Evolutionary conservation across 2,329 filamentous ascomycete genomes (phyloP).

Genomic region (Botrytis deweyae): DNA sequence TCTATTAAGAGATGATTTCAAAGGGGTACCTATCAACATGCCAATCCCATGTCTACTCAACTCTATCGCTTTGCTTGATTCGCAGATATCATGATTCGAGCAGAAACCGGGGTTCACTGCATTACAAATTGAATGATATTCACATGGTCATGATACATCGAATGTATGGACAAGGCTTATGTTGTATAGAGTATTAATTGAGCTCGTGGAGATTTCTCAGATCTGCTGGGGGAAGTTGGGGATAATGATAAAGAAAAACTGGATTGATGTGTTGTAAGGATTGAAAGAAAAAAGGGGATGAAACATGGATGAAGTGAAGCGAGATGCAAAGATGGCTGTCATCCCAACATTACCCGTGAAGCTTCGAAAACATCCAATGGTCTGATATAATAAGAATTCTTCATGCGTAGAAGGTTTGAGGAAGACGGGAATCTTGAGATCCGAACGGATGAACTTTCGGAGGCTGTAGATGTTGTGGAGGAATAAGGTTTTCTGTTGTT

Average conservation of each 20-base stretch:
- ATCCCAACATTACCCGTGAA: neutral
- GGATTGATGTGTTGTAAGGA: neutral
- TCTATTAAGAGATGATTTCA: neutral
- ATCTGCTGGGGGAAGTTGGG: neutral
- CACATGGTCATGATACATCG: neutral
- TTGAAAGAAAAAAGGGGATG: neutral
- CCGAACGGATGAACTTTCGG: neutral
- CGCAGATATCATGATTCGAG: neutral
- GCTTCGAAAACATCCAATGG: neutral
- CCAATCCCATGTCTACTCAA: neutral
- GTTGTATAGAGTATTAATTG: neutral
- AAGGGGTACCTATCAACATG: neutral
- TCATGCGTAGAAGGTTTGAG: neutral
- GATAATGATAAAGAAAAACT: neutral
- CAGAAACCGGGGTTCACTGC: neutral
- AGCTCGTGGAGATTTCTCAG: neutral
- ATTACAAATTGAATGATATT: neutral
- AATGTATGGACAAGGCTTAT: neutral
- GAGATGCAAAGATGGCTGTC: neutral
- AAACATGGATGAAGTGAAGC: slow-evolving; percentile 18
- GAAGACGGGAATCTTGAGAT: neutral
- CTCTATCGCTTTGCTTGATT: neutral
- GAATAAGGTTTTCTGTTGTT: neutral
- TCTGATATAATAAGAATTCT: neutral
- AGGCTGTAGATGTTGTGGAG: neutral